These are phyloP conservation scores for Dothistroma pini DNA, from an alignment of 2,329 filamentous ascomycete genomes.

Conservation along the genomic window DNA sequence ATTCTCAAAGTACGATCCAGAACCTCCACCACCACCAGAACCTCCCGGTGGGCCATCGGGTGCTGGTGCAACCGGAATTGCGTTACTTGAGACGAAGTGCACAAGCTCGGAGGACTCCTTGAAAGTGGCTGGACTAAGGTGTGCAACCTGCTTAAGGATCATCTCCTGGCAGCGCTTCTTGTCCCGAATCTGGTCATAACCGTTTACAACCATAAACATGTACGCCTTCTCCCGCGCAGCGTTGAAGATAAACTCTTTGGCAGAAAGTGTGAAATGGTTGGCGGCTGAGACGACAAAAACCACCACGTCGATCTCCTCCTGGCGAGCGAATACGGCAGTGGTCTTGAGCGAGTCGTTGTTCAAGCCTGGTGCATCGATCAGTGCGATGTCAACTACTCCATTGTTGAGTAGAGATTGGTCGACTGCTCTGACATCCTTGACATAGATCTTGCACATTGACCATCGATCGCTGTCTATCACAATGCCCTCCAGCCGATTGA, in stretches of 20 bases:
- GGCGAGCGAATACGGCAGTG: slow-evolving; percentile 91
- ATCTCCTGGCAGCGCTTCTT: slow-evolving; percentile 87
- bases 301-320: slow-evolving; percentile 98
- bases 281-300: slow-evolving; percentile 97
- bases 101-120: slow-evolving; percentile 92
- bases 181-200: slow-evolving; percentile 89
- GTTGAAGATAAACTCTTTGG: slow-evolving; percentile 96
- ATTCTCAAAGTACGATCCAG: slow-evolving; percentile 37
- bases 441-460: slow-evolving; percentile 93
- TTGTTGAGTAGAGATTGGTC: slow-evolving; percentile 96
- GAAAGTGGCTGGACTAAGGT: slow-evolving; percentile 85
- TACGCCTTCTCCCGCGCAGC: slow-evolving; percentile 97
- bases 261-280: slow-evolving; percentile 95
- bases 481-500: slow-evolving; percentile 79
- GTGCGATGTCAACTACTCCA: slow-evolving; percentile 92
- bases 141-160: slow-evolving; percentile 84
- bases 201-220: slow-evolving; percentile 98
- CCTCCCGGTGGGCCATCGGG: slow-evolving; percentile 54
- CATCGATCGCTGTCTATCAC: slow-evolving; percentile 86
- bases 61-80: slow-evolving; percentile 69
- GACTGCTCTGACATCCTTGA: slow-evolving; percentile 82
- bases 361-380: slow-evolving; percentile 93
- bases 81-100: slow-evolving; percentile 97
- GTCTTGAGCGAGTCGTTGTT: slow-evolving; percentile 97
- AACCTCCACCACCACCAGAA: slow-evolving; percentile 31